A percentile compares a stretch with the other conserved stretches of the same genome.
phyloP scores from a whole-genome alignment of 2,329 filamentous ascomycete species.

The Pleoardoris graminearum region DNA sequence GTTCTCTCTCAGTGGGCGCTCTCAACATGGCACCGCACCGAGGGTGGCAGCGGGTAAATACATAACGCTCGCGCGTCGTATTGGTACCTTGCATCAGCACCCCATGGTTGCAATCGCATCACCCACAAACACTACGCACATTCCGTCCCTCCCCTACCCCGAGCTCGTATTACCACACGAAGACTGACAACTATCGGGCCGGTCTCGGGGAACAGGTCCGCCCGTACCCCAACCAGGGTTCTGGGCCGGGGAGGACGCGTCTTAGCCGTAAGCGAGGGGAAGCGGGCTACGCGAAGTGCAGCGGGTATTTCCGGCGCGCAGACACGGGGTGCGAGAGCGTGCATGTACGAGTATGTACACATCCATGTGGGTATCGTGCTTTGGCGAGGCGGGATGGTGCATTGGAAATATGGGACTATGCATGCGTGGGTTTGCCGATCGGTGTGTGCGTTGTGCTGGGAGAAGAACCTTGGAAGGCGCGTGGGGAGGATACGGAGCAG shows the following conservation, averaged over 20 bases:
- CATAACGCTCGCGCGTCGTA: background rate
- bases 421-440: background rate
- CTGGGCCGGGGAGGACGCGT: background rate
- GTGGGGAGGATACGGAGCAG: background rate
- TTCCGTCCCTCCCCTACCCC: too few relatives aligned
- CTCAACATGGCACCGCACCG: background rate
- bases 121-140: too few relatives aligned
- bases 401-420: background rate
- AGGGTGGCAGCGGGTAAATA: background rate
- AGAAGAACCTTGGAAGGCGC: too few relatives aligned
- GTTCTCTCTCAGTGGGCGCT: background rate
- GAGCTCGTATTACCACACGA: too few relatives aligned
- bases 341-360: background rate
- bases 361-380: background rate
- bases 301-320: background rate
- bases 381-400: background rate
- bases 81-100: background rate
- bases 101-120: too few relatives aligned
- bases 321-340: background rate
- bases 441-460: background rate
- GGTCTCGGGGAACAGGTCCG: background rate
- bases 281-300: background rate
- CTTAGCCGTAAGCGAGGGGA: background rate
- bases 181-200: too few relatives aligned
- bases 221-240: background rate